phyloP scores from a whole-genome alignment of 1,139 yeast genomes.

The Blastobotrys malaysiensis region DNA sequence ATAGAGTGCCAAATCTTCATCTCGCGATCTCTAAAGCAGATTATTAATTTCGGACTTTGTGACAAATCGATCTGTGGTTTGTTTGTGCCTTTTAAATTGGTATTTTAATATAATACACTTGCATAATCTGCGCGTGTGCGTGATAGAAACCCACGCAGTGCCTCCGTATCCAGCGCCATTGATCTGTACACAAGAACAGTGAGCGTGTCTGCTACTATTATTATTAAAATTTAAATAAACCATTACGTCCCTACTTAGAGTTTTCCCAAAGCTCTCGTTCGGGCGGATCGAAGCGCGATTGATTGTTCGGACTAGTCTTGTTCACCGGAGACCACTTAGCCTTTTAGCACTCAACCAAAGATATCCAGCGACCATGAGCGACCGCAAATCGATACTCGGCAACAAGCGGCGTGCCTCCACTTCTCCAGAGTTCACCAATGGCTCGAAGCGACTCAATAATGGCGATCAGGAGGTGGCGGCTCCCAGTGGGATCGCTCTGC shows the following conservation, averaged over 20 bases:
- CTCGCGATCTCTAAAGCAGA: background rate
- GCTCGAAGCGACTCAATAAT: background rate
- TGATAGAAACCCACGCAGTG: background rate
- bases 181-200: background rate
- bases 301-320: background rate
- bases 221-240: background rate
- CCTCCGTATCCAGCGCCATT: background rate
- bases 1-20: background rate
- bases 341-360: background rate
- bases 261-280: background rate
- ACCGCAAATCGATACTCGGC: slow-evolving; percentile 1
- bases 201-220: background rate
- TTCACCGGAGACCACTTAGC: background rate
- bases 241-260: background rate
- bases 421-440: slow-evolving; percentile 11
- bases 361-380: slow-evolving; percentile 8
- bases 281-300: background rate
- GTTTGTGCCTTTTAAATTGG: background rate
- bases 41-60: background rate
- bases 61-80: background rate
- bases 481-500: background rate
- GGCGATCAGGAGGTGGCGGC: slow-evolving; percentile 3
- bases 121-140: background rate
- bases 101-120: background rate
- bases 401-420: slow-evolving; percentile 15